Percentiles rank a stretch among this genome's conserved stretches.
phyloP scores from a whole-genome alignment of 371 early-diverging fungal species.

The Fennellomyces sp. region DNA sequence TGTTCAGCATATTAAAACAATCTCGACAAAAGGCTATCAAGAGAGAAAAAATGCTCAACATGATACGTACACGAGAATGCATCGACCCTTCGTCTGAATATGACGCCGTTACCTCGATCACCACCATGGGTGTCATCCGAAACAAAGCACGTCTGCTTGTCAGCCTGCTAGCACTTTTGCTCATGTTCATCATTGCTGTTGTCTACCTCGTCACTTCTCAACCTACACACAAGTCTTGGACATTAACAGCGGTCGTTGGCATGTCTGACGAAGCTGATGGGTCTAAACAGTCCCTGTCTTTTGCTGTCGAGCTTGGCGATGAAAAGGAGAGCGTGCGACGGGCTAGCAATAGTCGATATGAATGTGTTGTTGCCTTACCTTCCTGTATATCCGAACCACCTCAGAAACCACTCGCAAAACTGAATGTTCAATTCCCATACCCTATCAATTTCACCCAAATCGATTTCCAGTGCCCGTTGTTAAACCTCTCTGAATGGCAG shows the following conservation, averaged over 20 bases:
- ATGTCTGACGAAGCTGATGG: not conserved
- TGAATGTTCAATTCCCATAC: constrained; percentile 2
- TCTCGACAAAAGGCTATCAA: constrained; percentile 29
- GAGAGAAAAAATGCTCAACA: not conserved
- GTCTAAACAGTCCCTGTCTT: not conserved
- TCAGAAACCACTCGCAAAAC: not conserved
- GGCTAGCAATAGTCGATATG: not conserved
- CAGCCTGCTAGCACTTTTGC: too few relatives aligned
- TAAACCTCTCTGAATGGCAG: not conserved
- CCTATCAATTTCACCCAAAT: not conserved
- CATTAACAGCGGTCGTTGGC: not conserved
- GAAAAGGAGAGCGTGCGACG: not conserved
- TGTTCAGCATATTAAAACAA: constrained; percentile 34
- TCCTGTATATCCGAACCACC: not conserved
- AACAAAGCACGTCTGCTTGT: too few relatives aligned
- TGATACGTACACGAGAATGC: constrained; percentile 2
- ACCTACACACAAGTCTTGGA: not conserved
- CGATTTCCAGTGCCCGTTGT: not conserved
- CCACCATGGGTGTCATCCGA: not conserved
- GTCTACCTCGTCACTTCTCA: not conserved
- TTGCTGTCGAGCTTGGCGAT: not conserved
- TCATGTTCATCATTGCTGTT: too few relatives aligned
- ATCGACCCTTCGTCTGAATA: too few relatives aligned
- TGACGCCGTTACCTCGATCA: too few relatives aligned
- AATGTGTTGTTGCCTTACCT: not conserved